These are phyloP conservation scores for Punica granatum DNA, from an alignment of 345 rosid genomes.

Conservation along the genomic window DNA sequence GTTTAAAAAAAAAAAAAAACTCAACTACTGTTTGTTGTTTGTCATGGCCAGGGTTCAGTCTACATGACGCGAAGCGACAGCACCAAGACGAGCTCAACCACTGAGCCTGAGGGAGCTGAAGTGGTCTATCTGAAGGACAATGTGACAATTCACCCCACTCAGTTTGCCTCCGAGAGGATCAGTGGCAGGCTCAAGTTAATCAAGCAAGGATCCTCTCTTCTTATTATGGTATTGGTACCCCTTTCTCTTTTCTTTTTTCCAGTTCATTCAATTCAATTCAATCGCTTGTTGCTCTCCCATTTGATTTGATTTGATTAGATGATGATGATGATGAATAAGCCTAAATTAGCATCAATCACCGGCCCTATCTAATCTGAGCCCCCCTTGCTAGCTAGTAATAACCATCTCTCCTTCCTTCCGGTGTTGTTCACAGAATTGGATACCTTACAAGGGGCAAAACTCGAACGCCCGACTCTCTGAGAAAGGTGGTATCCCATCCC, in stretches of 20 bases:
- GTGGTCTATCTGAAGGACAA: conserved; percentile 68
- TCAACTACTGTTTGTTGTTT: too few species aligned
- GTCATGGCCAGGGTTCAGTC: conserved; percentile 59
- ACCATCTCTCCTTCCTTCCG: neutral
- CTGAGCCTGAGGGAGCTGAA: conserved; percentile 66
- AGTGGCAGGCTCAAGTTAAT: conserved; percentile 85
- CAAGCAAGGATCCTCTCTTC: conserved; percentile 66
- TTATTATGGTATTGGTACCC: conserved; percentile 43
- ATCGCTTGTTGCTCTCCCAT: neutral
- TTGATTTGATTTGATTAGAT: neutral
- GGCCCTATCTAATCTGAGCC: neutral
- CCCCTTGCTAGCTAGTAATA: neutral
- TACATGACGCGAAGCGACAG: conserved; percentile 62
- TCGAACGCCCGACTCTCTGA: conserved; percentile 62
- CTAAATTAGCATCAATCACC: neutral
- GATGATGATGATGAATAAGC: too few species aligned
- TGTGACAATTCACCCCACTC: conserved; percentile 89
- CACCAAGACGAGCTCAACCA: conserved; percentile 44
- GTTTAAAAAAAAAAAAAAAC: too few species aligned
- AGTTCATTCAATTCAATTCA: neutral
- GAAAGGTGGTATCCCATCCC: conserved; percentile 68
- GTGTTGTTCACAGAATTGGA: conserved; percentile 61
- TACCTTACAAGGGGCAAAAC: conserved; percentile 75
- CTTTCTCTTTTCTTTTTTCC: too few species aligned
- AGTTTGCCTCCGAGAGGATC: conserved; percentile 81